Conservation (phyloP, 805 yeast species). For the Candida stauntonica region DNA sequence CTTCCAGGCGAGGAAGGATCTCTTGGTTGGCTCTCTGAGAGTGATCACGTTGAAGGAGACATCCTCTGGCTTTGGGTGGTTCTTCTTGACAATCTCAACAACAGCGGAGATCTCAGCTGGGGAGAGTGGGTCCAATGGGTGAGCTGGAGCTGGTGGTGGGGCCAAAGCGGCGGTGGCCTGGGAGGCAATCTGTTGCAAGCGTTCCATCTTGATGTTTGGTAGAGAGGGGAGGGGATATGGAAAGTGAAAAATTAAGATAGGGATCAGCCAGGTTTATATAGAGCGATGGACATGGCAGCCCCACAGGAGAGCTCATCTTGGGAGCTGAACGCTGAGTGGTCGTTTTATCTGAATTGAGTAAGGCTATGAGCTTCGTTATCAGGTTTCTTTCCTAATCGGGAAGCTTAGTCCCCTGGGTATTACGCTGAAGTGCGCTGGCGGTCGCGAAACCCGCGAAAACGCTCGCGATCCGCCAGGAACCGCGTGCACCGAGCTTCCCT, state of each 20-base stretch:
- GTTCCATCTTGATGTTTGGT: conserved; percentile 42
- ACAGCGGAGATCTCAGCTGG: conserved; percentile 57
- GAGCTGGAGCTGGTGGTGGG: conserved; percentile 53
- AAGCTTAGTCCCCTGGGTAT: neutral
- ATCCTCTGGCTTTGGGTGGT: conserved; percentile 38
- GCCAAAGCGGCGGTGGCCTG: conserved; percentile 54
- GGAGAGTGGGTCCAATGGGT: conserved; percentile 70
- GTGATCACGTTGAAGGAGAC: conserved; percentile 66
- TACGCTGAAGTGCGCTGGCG: no score
- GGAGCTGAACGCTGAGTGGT: neutral
- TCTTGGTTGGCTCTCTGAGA: conserved; percentile 66
- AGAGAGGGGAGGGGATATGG: neutral
- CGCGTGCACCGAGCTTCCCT: neutral
- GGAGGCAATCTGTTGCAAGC: conserved; percentile 58
- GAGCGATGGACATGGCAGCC: no score
- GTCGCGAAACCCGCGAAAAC: no score
- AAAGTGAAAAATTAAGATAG: neutral
- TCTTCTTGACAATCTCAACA: conserved; percentile 45
- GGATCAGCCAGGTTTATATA: no score
- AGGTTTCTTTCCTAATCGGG: neutral
- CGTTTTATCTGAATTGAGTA: neutral
- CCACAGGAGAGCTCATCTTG: no score
- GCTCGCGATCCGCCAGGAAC: no score
- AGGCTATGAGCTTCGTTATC: neutral
- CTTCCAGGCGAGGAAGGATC: conserved; percentile 60